These are phyloP conservation scores for Mitosporidium daphniae DNA, from an alignment of 371 early-diverging fungal species.

Conservation along the genomic window DNA sequence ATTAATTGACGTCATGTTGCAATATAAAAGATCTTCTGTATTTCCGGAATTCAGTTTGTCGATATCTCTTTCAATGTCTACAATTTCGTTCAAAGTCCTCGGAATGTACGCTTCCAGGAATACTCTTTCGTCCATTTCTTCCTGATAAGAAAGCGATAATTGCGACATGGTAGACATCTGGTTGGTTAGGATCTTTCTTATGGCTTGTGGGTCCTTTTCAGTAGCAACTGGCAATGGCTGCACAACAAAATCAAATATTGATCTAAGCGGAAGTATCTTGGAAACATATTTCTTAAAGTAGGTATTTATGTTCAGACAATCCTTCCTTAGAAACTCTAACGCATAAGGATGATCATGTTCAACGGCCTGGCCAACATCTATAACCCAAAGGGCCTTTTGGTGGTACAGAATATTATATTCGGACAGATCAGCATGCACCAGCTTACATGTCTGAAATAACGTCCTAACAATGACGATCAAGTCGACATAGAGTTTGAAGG, in stretches of 20 bases:
- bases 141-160: too few species aligned
- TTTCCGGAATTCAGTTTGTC: not conserved
- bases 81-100: slow-evolving; percentile 47
- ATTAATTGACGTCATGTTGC: too few species aligned
- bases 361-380: slow-evolving; percentile 96
- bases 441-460: slow-evolving; percentile 63
- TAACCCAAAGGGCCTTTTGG: slow-evolving; percentile 36
- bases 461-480: slow-evolving; percentile 46
- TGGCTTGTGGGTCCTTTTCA: too few species aligned
- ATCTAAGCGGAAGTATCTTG: slow-evolving; percentile 26
- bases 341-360: slow-evolving; percentile 97
- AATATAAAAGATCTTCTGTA: not conserved
- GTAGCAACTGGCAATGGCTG: too few species aligned
- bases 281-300: slow-evolving; percentile 42
- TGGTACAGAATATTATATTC: slow-evolving; percentile 91
- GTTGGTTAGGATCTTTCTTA: too few species aligned
- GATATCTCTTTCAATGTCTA: slow-evolving; percentile 10
- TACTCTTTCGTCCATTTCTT: slow-evolving; percentile 44
- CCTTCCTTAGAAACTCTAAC: slow-evolving; percentile 73
- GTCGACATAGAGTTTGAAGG: slow-evolving; percentile 45
- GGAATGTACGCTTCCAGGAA: slow-evolving; percentile 66
- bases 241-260: slow-evolving; percentile 62
- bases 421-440: slow-evolving; percentile 93
- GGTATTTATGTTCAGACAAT: slow-evolving; percentile 68
- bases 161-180: too few species aligned